Conservation (phyloP, 352 stramenopile genomes). For the Phytophthora syringae region DNA sequence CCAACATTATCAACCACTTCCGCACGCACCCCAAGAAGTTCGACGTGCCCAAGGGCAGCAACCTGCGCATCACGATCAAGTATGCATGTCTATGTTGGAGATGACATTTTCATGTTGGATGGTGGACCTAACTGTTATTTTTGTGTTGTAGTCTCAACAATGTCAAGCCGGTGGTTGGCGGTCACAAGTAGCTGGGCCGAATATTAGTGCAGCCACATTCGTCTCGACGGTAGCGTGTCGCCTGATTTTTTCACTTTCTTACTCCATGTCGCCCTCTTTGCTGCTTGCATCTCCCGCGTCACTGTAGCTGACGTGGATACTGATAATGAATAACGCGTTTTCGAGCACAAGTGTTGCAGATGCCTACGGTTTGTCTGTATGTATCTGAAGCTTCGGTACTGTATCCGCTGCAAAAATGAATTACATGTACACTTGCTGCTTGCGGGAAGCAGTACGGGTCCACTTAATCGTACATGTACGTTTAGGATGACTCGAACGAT, state of each 20-base stretch:
- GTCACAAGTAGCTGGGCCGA: constrained; percentile 52
- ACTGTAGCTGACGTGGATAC: constrained; percentile 13
- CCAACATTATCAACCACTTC: constrained; percentile 84
- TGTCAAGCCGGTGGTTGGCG: constrained; percentile 72
- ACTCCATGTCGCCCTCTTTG: constrained; percentile 15
- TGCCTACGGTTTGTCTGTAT: not conserved
- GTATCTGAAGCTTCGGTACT: not conserved
- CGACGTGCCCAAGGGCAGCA: constrained; percentile 76
- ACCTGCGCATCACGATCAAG: constrained; percentile 86
- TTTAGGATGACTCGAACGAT: too few species aligned
- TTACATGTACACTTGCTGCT: too few species aligned
- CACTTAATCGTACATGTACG: too few species aligned
- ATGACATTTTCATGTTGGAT: not conserved
- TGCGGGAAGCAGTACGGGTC: too few species aligned
- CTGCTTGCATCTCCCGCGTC: constrained; percentile 1
- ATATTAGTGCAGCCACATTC: constrained; percentile 4
- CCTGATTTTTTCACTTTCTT: constrained; percentile 2
- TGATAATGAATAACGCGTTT: constrained; percentile 12
- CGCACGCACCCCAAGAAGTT: constrained; percentile 83
- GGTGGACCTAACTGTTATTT: constrained; percentile 14
- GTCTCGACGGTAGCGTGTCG: constrained; percentile 9
- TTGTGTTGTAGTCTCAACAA: constrained; percentile 57
- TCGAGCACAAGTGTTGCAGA: not conserved
- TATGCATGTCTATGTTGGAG: constrained; percentile 46
- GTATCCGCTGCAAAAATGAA: too few species aligned